Base-by-base conservation (phyloP, 805 yeast genomes). In the Deakozyma indianensis region DNA sequence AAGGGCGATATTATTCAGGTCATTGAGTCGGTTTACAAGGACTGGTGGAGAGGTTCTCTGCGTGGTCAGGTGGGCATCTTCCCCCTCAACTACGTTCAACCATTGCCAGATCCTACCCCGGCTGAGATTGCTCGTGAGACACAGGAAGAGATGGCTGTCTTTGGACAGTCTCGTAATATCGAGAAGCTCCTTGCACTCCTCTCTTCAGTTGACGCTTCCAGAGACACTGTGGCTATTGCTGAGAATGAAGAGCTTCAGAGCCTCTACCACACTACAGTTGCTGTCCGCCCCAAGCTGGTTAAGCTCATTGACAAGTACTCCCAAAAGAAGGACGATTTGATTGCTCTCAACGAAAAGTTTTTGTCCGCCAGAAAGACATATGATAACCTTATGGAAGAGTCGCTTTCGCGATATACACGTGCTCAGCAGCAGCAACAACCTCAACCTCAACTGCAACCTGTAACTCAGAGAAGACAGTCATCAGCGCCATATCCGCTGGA, bases 1-100 rank as follows among this genome's bases (percentile, higher is more conserved):
- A 79, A 79, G 55, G 96, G 95, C 35, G 97, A 90, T 58, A 69
- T 85, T 14, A 88, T 90, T 43, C 80, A 81, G 1, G 95, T 92
- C 1, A 69, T 88, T 28, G 97, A 88, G 54, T 72, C 81, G 15
- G 94, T 83, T 3, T 88, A 87, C 60, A 72, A 84, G 50, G 97
- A 90, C 57, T 90, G 98, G 98, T 84, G 96, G 81, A 73, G 85
- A 52, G 98, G 98, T 15, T 75, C 90, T 3, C 64, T 90, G 44
- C 71, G 74, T 45, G 96, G 96, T 1, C 73, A 71, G 45, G 70
- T 78, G 43, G 98, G 98, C 18, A 80, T 92, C 14, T 87, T 90
- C 62, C 98, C 98, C 0, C 72, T 84, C 48, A 90, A 90, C 59
- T 90, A 92, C 57, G 97, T 92, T 1, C 74, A 84, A 0, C 87